phyloP scores from a whole-genome alignment of 768 basidiomycete genomes.

The Pulveroboletus sp. region DNA sequence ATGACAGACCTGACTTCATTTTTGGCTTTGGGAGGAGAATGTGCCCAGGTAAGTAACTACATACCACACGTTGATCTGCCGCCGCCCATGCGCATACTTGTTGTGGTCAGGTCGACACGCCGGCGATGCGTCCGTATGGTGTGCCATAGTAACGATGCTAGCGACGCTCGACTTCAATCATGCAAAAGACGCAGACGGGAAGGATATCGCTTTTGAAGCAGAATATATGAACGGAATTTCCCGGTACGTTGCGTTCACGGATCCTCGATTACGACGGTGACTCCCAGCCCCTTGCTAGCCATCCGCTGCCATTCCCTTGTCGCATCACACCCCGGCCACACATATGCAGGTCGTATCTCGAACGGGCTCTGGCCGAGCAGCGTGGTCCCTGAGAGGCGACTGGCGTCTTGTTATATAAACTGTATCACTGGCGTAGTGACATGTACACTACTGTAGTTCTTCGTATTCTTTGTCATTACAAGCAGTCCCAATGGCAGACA shows the following conservation, averaged over 20 bases:
- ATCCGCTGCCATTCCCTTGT: conserved; percentile 15
- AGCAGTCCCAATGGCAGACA: no score
- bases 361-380: neutral
- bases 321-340: conserved; percentile 6
- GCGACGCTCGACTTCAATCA: conserved; percentile 17
- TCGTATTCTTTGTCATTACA: no score
- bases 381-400: no score
- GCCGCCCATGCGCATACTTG: neutral
- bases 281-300: neutral
- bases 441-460: no score
- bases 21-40: conserved; percentile 16
- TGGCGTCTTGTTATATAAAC: no score
- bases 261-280: neutral
- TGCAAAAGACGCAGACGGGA: conserved; percentile 8
- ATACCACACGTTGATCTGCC: neutral
- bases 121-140: conserved; percentile 6
- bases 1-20: no score
- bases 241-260: no score
- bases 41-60: conserved; percentile 10
- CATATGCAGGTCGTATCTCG: conserved; percentile 3
- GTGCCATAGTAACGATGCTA: conserved; percentile 15
- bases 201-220: conserved; percentile 3
- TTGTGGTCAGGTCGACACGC: conserved; percentile 7
- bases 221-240: no score
- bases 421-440: no score